Evolutionary conservation across 495 filamentous ascomycete genomes (phyloP).

Genomic region (Amniculicola lignicola): DNA sequence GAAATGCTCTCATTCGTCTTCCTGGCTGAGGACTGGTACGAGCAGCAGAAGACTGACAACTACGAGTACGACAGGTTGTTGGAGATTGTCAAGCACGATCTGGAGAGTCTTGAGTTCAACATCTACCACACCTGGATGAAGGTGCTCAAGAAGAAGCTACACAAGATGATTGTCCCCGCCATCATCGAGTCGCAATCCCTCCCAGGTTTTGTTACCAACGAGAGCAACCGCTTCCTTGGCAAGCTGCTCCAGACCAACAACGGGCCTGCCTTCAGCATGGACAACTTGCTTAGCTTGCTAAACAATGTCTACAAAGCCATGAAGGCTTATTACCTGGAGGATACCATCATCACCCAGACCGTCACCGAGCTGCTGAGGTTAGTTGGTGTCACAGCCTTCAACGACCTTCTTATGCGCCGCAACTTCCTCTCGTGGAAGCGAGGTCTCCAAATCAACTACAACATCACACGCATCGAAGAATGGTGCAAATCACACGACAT

Average conservation of each 20-base stretch:
- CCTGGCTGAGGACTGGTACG: constrained; percentile 98
- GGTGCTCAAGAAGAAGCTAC: constrained; percentile 96
- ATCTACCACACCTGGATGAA: constrained; percentile 99
- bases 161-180: constrained; percentile 98
- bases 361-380: constrained; percentile 89
- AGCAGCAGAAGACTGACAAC: constrained; percentile 98
- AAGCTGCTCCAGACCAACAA: constrained; percentile 88
- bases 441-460: constrained; percentile 99
- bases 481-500: constrained; percentile 99
- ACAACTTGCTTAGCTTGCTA: constrained; percentile 91
- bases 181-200: constrained; percentile 99
- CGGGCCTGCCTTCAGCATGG: constrained; percentile 94
- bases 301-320: constrained; percentile 98
- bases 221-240: constrained; percentile 95
- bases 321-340: constrained; percentile 96
- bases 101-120: constrained; percentile 98
- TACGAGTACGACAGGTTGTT: constrained; percentile 97
- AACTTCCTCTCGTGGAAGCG: constrained; percentile 99
- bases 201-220: constrained; percentile 96
- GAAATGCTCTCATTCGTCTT: constrained; percentile 99
- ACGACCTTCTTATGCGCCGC: constrained; percentile 93
- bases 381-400: constrained; percentile 98
- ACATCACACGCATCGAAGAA: constrained; percentile 98
- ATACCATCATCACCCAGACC: constrained; percentile 90
- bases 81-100: constrained; percentile 98